phyloP scores from a whole-genome alignment of 1,139 yeast genomes.

The Candida buenavistaensis region DNA sequence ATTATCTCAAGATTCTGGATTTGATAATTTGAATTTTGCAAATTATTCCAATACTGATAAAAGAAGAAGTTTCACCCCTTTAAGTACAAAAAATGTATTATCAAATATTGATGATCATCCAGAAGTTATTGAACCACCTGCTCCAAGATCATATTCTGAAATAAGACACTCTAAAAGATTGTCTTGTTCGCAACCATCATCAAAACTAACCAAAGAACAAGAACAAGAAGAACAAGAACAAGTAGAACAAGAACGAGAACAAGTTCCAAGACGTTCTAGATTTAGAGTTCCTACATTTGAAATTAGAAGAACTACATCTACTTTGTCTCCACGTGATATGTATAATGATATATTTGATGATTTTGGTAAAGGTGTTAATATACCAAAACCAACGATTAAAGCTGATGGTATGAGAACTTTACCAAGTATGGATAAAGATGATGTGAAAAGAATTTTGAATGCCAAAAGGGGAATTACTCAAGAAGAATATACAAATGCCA shows the following conservation, averaged over 20 bases:
- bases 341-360: conserved; percentile 48
- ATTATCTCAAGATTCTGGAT: conserved; percentile 49
- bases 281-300: conserved; percentile 49
- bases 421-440: conserved; percentile 52
- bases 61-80: conserved; percentile 26
- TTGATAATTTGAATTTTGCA: conserved; percentile 34
- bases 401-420: conserved; percentile 44
- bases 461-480: conserved; percentile 42
- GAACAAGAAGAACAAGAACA: too few relatives aligned
- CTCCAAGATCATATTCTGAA: conserved; percentile 14
- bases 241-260: too few relatives aligned
- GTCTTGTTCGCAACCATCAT: conserved; percentile 2
- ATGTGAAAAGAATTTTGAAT: conserved; percentile 41
- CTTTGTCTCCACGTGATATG: conserved; percentile 37
- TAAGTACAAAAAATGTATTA: conserved; percentile 31
- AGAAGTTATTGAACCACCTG: conserved; percentile 24
- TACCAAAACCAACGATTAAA: conserved; percentile 41
- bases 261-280: conserved; percentile 28
- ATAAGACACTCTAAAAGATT: conserved; percentile 9
- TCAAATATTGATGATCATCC: conserved; percentile 22
- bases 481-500: conserved; percentile 42
- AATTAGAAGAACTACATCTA: conserved; percentile 37
- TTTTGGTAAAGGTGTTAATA: conserved; percentile 19
- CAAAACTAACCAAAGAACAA: too few relatives aligned
- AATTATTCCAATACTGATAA: conserved; percentile 22